Evolutionary conservation across 1,139 yeast genomes (phyloP).

Genomic region (Saccharomyces hybrid): DNA sequence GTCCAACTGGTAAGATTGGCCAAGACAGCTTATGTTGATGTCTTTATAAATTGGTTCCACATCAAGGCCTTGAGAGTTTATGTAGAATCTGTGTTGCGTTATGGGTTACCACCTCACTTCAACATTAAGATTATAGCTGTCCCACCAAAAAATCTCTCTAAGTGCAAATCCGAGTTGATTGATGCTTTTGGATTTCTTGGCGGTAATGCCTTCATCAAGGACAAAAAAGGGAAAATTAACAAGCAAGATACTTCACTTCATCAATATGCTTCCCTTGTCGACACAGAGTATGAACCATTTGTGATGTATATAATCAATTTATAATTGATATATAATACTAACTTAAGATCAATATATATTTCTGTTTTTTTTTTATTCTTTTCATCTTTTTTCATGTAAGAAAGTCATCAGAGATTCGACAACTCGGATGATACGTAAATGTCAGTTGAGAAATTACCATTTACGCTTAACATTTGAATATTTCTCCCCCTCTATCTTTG

Average conservation of each 20-base stretch:
- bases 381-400: not conserved
- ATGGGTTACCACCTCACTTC: conserved; percentile 94
- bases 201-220: conserved; percentile 71
- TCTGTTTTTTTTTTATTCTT: not conserved
- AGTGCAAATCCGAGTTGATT: conserved; percentile 61
- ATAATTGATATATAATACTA: conserved; percentile 3
- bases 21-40: conserved; percentile 81
- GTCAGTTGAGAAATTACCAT: no score
- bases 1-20: conserved; percentile 77
- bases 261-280: conserved; percentile 88
- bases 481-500: not conserved
- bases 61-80: conserved; percentile 59
- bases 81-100: conserved; percentile 74
- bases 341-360: not conserved
- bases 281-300: conserved; percentile 92
- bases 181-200: conserved; percentile 81
- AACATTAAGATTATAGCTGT: conserved; percentile 43
- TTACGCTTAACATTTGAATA: no score
- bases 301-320: conserved; percentile 59
- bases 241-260: conserved; percentile 52
- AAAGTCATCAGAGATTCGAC: not conserved
- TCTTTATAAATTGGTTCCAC: conserved; percentile 81
- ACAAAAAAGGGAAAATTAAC: conserved; percentile 56
- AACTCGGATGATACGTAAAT: not conserved
- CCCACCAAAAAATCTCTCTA: conserved; percentile 39